Evolutionary conservation across 352 stramenopile genomes (phyloP), one percentile per base, ranked within the genome.

Genomic region (Phytophthora tentaculata): DNA sequence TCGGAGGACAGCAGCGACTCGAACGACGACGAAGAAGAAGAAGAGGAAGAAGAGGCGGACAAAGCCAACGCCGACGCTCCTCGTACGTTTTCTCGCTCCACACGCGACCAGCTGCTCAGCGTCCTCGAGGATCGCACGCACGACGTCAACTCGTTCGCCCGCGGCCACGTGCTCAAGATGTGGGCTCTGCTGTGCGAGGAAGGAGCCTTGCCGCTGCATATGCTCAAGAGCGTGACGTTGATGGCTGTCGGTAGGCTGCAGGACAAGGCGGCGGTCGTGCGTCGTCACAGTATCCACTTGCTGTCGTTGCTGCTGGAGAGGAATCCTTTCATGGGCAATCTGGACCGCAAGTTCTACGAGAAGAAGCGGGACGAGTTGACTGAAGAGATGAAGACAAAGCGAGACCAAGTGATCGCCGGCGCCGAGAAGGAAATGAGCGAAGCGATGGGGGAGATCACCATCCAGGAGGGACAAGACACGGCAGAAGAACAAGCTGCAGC

Each of bases 251-350:
- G 97, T 53, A 83, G 97, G 2, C 69, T 99, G 32, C 83, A 97
- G 43, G 97, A 99, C 73, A 98, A 98, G 71, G 96, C 92, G 35
- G 92, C 95, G 1, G 87, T 98, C 17, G 96, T 98, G 52, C 81
- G 97, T 22, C 92, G 95, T 47, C 88, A 96, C 29, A 91, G 77
- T 16, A 83, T 94, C 47, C 64, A 95, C 69, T 72, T 99, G 29
- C 74, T 98, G 5, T 97, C 86, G n/a, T 65, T 85, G 17, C 52
- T 98, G 35, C 66, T 99, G 5, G 90, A 98, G 70, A 96, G 94
- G 60, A 99, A 99, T 67, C 97, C 96, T 10, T 99, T 96, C 69
- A 95, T 97, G 83, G 91, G 89, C 16, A 91, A 93, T 47, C 74
- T 99, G 9, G 81, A 98, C 45, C 76, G 75, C 29, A 50, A 84